Evolutionary conservation across 176 grass and related monocot genomes (phyloP).

Genomic region (Raddia distichophylla): DNA sequence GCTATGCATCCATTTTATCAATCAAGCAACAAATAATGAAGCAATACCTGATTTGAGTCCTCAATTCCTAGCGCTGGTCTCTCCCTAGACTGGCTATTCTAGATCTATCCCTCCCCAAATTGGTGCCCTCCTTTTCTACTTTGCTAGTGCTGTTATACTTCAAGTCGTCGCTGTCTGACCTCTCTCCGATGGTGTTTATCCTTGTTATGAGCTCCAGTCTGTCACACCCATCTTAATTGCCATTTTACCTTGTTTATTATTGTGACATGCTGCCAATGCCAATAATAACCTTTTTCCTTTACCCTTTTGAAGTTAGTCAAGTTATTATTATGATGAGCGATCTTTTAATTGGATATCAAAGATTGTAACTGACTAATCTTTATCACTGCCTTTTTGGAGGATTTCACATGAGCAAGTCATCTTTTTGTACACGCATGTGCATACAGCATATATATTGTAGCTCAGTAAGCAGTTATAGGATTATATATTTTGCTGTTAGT

Average conservation of each 20-base stretch:
- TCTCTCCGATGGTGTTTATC: no score
- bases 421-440: not conserved
- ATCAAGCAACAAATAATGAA: no score
- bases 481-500: not conserved
- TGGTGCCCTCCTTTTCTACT: no score
- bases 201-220: no score
- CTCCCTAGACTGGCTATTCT: no score
- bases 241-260: not conserved
- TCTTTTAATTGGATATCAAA: conserved; percentile 2
- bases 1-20: no score
- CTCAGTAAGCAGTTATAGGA: not conserved
- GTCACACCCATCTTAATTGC: not conserved
- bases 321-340: not conserved
- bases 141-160: no score
- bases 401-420: not conserved
- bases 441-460: not conserved
- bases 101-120: no score
- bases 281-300: not conserved
- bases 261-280: conserved; percentile 15
- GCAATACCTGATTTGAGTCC: no score
- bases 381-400: not conserved
- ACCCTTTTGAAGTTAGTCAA: not conserved
- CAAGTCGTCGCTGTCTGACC: no score
- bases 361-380: not conserved
- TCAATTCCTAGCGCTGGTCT: no score